Evolutionary conservation across 208 protist species (phyloP).

Genomic region (Leishmania major): DNA sequence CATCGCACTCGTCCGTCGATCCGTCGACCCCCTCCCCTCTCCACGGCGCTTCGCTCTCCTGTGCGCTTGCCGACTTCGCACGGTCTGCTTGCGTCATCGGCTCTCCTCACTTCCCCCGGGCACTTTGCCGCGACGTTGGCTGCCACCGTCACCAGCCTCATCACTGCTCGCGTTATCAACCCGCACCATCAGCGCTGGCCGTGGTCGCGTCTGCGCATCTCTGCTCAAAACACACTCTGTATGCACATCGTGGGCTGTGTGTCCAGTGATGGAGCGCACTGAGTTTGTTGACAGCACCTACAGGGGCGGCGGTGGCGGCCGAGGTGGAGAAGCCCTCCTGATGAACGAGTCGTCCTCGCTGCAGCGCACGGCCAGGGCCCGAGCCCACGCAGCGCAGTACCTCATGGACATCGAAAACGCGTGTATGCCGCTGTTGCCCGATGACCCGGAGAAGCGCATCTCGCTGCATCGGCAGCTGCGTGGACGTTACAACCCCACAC

Average conservation of each 20-base stretch:
- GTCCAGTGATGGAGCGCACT: not conserved
- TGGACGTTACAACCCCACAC: constrained; percentile 75
- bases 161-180: not conserved
- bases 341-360: constrained; percentile 5
- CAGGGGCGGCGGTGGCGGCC: not conserved
- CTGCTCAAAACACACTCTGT: not conserved
- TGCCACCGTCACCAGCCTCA: not conserved
- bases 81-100: not conserved
- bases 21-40: not conserved
- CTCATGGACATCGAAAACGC: constrained; percentile 43
- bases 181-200: not conserved
- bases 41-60: not conserved
- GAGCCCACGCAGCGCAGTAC: constrained; percentile 49
- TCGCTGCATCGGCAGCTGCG: constrained; percentile 59
- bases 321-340: not conserved
- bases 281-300: not conserved
- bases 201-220: not conserved
- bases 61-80: not conserved
- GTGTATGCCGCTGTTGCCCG: constrained; percentile 19
- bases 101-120: not conserved
- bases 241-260: not conserved
- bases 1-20: not conserved
- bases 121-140: not conserved
- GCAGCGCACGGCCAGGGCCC: constrained; percentile 36
- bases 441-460: constrained; percentile 39